A percentile compares a stretch with the other conserved stretches of the same genome.
phyloP scores from a whole-genome alignment of 2,329 filamentous ascomycete species.

The Fusarium robinianum region DNA sequence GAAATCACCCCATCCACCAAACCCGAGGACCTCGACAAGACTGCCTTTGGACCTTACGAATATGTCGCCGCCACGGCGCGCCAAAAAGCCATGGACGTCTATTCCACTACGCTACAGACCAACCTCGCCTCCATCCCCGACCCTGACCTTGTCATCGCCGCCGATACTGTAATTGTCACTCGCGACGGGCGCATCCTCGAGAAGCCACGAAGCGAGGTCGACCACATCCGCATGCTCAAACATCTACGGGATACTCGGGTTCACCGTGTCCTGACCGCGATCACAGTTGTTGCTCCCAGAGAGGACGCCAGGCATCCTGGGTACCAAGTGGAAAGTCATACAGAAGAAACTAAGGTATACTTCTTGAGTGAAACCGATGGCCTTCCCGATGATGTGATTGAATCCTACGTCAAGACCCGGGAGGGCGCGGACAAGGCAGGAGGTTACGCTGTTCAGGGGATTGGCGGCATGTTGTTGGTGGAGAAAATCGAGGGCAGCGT shows the following conservation, averaged over 20 bases:
- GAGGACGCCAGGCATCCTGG: constrained; percentile 82
- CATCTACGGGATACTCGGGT: constrained; percentile 74
- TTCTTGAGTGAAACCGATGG: constrained; percentile 70
- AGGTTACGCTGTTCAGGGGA: constrained; percentile 90
- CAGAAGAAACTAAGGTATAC: constrained; percentile 89
- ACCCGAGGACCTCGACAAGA: constrained; percentile 84
- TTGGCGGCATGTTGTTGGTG: constrained; percentile 83
- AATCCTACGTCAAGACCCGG: constrained; percentile 77
- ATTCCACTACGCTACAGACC: constrained; percentile 51
- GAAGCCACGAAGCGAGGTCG: constrained; percentile 81
- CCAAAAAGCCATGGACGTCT: constrained; percentile 80
- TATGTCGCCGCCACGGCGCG: constrained; percentile 89
- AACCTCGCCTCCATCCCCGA: constrained; percentile 59
- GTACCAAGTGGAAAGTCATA: constrained; percentile 78
- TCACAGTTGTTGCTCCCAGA: constrained; percentile 81
- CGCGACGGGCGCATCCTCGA: constrained; percentile 79
- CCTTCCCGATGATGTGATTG: constrained; percentile 76
- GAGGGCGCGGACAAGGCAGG: constrained; percentile 97
- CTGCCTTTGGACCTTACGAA: constrained; percentile 74
- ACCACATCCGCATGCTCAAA: constrained; percentile 84
- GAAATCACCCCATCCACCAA: constrained; percentile 84
- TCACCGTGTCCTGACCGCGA: constrained; percentile 85
- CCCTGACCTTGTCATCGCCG: constrained; percentile 82
- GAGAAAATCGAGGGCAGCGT: constrained; percentile 87
- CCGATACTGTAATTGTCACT: constrained; percentile 87